phyloP scores from a whole-genome alignment of 164 flowering plant genomes.

The Dillenia turbinata region DNA sequence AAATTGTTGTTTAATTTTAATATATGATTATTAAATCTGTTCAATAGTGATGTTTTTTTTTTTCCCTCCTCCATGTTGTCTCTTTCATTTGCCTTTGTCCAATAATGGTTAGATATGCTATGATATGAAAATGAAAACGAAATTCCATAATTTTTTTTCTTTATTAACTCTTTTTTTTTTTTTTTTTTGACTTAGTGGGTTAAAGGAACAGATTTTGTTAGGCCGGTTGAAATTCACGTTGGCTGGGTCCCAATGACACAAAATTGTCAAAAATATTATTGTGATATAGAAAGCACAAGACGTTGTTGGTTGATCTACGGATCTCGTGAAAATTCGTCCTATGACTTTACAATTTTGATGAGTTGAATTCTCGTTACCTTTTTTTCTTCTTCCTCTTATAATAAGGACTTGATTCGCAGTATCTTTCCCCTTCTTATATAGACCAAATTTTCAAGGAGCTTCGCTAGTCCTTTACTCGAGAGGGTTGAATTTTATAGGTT shows the following conservation, averaged over 20 bases:
- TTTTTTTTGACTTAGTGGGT: slow-evolving; percentile 16
- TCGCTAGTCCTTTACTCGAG: too few relatives aligned
- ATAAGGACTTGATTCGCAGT: too few relatives aligned
- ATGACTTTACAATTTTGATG: too few relatives aligned
- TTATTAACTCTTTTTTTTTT: background rate
- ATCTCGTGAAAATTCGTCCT: too few relatives aligned
- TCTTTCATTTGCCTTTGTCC: background rate
- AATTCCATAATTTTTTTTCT: too few relatives aligned
- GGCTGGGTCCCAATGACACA: background rate
- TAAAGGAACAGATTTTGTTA: slow-evolving; percentile 9
- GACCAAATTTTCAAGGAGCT: too few relatives aligned
- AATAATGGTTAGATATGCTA: slow-evolving; percentile 9
- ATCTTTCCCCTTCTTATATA: too few relatives aligned
- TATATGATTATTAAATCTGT: slow-evolving; percentile 5
- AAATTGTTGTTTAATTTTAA: slow-evolving; percentile 2
- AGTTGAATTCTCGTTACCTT: too few relatives aligned
- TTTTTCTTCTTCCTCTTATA: too few relatives aligned
- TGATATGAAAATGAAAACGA: background rate
- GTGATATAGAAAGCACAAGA: background rate
- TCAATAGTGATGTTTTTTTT: slow-evolving; percentile 2
- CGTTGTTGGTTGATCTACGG: too few relatives aligned
- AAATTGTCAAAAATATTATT: too few relatives aligned
- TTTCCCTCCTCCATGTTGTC: too few relatives aligned
- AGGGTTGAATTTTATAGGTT: background rate
- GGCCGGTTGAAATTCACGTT: background rate